Evolutionary conservation across 1,139 yeast species (phyloP).

Genomic region (Meyerozyma guilliermondii): DNA sequence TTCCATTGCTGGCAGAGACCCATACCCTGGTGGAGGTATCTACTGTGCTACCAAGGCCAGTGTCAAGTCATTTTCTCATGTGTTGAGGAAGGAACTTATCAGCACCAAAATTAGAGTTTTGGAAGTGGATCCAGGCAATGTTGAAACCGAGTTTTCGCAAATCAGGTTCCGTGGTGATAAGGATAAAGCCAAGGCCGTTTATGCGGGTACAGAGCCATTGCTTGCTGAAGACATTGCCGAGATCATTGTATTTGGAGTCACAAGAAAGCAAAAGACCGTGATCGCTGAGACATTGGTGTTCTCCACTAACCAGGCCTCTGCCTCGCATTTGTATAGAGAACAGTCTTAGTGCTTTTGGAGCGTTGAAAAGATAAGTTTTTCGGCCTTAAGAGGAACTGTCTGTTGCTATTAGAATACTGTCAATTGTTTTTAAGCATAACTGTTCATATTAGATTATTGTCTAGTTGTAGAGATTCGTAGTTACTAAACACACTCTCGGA

Average conservation of each 20-base stretch:
- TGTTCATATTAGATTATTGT: no score
- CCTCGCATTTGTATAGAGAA: slow-evolving; percentile 45
- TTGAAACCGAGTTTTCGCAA: slow-evolving; percentile 46
- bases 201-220: slow-evolving; percentile 43
- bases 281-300: slow-evolving; percentile 47
- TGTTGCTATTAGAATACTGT: background rate
- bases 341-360: no score
- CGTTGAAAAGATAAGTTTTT: no score
- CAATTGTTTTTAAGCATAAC: background rate
- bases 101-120: slow-evolving; percentile 42
- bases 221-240: slow-evolving; percentile 48
- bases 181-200: slow-evolving; percentile 37
- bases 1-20: slow-evolving; percentile 48
- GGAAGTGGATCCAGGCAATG: slow-evolving; percentile 51
- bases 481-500: background rate
- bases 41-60: slow-evolving; percentile 51
- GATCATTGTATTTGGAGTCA: slow-evolving; percentile 41
- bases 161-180: slow-evolving; percentile 44
- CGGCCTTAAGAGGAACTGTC: no score
- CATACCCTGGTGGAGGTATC: slow-evolving; percentile 47
- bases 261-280: slow-evolving; percentile 46
- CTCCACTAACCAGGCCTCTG: slow-evolving; percentile 48
- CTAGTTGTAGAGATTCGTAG: background rate
- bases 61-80: slow-evolving; percentile 40
- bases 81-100: slow-evolving; percentile 44